Percentiles rank a stretch among this genome's conserved stretches.
Conservation (phyloP, 768 basidiomycete genomes). For the Cystofilobasidium macerans region DNA sequence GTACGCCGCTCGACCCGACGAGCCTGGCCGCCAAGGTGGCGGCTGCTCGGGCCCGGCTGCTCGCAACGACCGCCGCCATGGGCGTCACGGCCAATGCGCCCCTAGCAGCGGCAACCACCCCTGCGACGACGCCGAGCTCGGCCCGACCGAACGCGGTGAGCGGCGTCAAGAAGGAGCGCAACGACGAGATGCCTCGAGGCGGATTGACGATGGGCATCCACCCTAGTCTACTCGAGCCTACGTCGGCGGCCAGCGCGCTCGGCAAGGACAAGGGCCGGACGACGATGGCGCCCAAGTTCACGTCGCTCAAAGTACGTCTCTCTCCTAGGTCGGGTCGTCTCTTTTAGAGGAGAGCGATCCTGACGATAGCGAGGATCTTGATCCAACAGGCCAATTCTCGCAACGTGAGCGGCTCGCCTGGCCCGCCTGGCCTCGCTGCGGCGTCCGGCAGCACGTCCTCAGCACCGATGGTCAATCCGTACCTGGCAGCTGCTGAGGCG, state of each 20-base stretch:
- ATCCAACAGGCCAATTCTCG: conserved; percentile 58
- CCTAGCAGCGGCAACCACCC: conserved; percentile 56
- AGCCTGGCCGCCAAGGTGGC: conserved; percentile 55
- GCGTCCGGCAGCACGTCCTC: conserved; percentile 40
- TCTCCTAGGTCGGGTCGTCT: neutral
- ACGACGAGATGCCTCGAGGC: neutral
- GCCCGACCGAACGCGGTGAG: neutral
- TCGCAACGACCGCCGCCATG: conserved; percentile 60
- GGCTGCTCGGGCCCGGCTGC: conserved; percentile 74
- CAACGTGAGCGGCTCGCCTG: conserved; percentile 46
- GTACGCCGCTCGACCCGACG: conserved; percentile 43
- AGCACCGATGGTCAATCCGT: conserved; percentile 53
- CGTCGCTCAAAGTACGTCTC: conserved; percentile 66
- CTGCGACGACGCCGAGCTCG: neutral
- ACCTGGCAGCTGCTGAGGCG: conserved; percentile 45
- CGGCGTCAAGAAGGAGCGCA: neutral
- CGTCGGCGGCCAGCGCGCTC: conserved; percentile 44
- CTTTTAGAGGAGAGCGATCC: neutral
- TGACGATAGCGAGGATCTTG: neutral
- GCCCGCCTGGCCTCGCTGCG: conserved; percentile 44
- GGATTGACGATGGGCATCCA: conserved; percentile 75
- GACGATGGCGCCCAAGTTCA: conserved; percentile 98
- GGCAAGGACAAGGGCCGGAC: conserved; percentile 84
- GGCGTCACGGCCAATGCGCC: conserved; percentile 65
- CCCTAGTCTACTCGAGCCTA: conserved; percentile 64